Evolutionary conservation across 2,329 filamentous ascomycete species (phyloP).

Genomic region (Epicoccum sorghinum): DNA sequence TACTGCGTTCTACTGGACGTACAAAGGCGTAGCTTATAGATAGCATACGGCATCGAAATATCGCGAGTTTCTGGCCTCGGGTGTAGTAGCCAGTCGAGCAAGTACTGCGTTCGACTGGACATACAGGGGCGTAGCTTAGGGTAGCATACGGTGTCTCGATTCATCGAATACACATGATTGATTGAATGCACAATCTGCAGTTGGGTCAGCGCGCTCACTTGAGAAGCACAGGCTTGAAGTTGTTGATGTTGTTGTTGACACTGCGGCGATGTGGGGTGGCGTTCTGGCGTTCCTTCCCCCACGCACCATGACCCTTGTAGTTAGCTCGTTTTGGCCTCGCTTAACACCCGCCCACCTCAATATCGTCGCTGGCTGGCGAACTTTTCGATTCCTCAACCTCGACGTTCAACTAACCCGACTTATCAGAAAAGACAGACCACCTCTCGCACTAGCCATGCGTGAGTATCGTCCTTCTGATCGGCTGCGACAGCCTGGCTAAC

Average conservation of each 20-base stretch:
- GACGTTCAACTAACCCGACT: constrained; percentile 33
- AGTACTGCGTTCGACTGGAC: no score
- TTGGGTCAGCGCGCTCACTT: no score
- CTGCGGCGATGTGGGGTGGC: background rate
- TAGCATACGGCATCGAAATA: no score
- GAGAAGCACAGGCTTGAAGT: background rate
- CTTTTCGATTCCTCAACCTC: constrained; percentile 35
- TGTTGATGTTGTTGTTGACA: background rate
- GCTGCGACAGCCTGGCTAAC: constrained; percentile 50
- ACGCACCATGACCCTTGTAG: constrained; percentile 14
- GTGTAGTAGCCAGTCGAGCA: background rate
- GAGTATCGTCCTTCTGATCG: constrained; percentile 71
- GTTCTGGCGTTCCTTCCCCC: background rate
- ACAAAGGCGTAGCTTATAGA: no score
- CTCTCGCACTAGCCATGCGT: constrained; percentile 74
- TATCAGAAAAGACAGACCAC: constrained; percentile 66
- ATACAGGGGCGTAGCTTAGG: no score
- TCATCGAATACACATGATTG: no score
- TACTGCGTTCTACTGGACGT: no score
- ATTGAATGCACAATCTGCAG: no score
- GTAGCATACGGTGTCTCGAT: no score
- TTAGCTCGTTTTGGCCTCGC: constrained; percentile 30
- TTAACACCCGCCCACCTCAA: constrained; percentile 21
- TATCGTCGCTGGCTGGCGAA: constrained; percentile 26
- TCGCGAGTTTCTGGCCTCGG: background rate